These are phyloP conservation scores for Arabidopsis arenosa DNA, from an alignment of 345 rosid genomes.

Conservation along the genomic window DNA sequence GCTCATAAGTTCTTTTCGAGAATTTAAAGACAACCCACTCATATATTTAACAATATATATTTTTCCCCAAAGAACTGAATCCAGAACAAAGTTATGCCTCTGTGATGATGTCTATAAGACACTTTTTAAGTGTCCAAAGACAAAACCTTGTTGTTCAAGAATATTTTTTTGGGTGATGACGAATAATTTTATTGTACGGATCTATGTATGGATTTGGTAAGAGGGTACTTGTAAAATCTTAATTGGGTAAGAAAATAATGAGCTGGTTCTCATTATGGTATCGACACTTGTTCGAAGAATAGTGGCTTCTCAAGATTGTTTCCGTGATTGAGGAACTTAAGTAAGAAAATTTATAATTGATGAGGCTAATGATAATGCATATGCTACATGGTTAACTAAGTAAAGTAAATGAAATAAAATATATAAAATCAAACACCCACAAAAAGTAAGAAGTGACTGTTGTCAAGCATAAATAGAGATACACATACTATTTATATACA, in stretches of 20 bases:
- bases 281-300: slow-evolving; percentile 38
- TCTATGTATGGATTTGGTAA: slow-evolving; percentile 43
- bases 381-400: slow-evolving; percentile 28
- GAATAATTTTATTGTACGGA: slow-evolving; percentile 43
- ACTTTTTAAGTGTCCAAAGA: slow-evolving; percentile 32
- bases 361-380: slow-evolving; percentile 24
- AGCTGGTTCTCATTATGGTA: slow-evolving; percentile 38
- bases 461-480: slow-evolving; percentile 23
- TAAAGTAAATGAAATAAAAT: slow-evolving; percentile 29
- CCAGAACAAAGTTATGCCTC: slow-evolving; percentile 33
- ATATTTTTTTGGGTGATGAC: slow-evolving; percentile 40
- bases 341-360: slow-evolving; percentile 1
- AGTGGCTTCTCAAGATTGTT: slow-evolving; percentile 40
- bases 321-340: slow-evolving; percentile 39
- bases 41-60: neutral
- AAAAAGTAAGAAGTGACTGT: slow-evolving; percentile 31
- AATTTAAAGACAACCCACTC: slow-evolving; percentile 43
- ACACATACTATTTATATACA: slow-evolving; percentile 21
- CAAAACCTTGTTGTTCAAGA: slow-evolving; percentile 42
- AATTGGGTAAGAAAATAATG: slow-evolving; percentile 42
- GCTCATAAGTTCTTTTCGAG: slow-evolving; percentile 30
- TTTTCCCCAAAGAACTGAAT: slow-evolving; percentile 25
- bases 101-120: slow-evolving; percentile 29
- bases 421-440: slow-evolving; percentile 18
- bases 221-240: slow-evolving; percentile 41